Evolutionary conservation across 148 eudicot species (phyloP).

Genomic region (Rheum nobile): DNA sequence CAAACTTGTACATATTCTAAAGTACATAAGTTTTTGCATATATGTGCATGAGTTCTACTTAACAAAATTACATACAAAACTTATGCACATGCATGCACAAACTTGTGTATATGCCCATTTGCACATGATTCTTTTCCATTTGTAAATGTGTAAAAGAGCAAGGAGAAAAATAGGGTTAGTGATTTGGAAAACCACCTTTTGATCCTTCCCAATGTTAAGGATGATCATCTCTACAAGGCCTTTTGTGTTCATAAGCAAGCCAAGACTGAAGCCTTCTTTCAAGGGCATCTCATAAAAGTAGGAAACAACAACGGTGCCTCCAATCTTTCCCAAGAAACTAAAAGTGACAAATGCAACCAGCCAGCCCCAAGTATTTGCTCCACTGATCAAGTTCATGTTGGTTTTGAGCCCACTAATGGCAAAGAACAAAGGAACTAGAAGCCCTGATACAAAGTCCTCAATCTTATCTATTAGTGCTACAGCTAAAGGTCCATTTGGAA

Average conservation of each 20-base stretch:
- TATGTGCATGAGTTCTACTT: too few relatives aligned
- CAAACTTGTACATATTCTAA: too few relatives aligned
- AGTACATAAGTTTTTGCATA: too few relatives aligned
- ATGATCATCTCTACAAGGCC: constrained; percentile 94
- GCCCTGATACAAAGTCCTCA: constrained; percentile 66
- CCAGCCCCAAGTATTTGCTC: constrained; percentile 17
- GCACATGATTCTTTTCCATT: too few relatives aligned
- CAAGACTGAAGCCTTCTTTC: constrained; percentile 49
- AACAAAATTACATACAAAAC: too few relatives aligned
- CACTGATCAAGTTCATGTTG: constrained; percentile 17
- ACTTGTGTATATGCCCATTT: too few relatives aligned
- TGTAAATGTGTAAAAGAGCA: too few relatives aligned
- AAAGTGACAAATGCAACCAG: constrained; percentile 20
- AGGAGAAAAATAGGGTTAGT: too few relatives aligned
- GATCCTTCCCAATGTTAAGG: constrained; percentile 89
- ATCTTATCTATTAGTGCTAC: constrained; percentile 55
- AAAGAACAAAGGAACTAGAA: constrained; percentile 55
- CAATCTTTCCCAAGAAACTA: constrained; percentile 41
- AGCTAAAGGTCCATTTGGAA: constrained; percentile 58
- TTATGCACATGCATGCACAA: too few relatives aligned
- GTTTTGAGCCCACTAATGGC: constrained; percentile 63
- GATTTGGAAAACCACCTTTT: constrained; percentile 48
- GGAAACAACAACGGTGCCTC: constrained; percentile 33
- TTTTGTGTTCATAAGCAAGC: constrained; percentile 65
- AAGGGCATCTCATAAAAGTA: constrained; percentile 41